Conservation (phyloP, 352 stramenopile species). For the Hyaloperonospora arabidopsidis region DNA sequence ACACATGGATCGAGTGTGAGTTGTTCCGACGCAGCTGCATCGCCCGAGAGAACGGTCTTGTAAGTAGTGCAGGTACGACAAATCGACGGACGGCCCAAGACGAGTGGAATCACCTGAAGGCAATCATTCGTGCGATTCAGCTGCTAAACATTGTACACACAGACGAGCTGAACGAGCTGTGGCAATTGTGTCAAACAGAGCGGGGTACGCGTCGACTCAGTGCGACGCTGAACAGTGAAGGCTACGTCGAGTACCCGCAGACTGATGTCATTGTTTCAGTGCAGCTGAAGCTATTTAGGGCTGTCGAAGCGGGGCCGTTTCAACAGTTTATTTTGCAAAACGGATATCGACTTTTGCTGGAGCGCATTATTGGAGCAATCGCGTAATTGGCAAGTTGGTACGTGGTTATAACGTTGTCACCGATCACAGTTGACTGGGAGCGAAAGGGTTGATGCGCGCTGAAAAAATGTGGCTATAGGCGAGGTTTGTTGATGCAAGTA, state of each 20-base stretch:
- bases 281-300: slow-evolving; percentile 73
- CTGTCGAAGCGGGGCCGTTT: slow-evolving; percentile 69
- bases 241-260: slow-evolving; percentile 55
- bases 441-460: too few species aligned
- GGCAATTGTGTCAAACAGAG: slow-evolving; percentile 58
- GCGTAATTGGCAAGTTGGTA: slow-evolving; percentile 24
- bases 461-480: too few species aligned
- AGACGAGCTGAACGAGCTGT: slow-evolving; percentile 47
- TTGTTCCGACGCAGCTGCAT: slow-evolving; percentile 66
- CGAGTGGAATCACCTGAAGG: slow-evolving; percentile 73
- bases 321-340: slow-evolving; percentile 68
- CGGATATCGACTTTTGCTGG: slow-evolving; percentile 61
- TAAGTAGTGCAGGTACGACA: slow-evolving; percentile 23
- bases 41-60: slow-evolving; percentile 44
- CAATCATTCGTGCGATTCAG: slow-evolving; percentile 52
- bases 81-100: slow-evolving; percentile 44
- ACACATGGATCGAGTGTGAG: slow-evolving; percentile 83
- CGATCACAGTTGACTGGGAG: too few species aligned
- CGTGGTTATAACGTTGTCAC: too few species aligned
- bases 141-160: slow-evolving; percentile 46
- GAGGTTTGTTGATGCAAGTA: neutral
- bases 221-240: slow-evolving; percentile 52
- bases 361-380: slow-evolving; percentile 67
- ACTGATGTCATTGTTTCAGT: slow-evolving; percentile 66
- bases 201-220: slow-evolving; percentile 62